phyloP scores from a whole-genome alignment of 306 rosid genomes.

The Prunus mira region DNA sequence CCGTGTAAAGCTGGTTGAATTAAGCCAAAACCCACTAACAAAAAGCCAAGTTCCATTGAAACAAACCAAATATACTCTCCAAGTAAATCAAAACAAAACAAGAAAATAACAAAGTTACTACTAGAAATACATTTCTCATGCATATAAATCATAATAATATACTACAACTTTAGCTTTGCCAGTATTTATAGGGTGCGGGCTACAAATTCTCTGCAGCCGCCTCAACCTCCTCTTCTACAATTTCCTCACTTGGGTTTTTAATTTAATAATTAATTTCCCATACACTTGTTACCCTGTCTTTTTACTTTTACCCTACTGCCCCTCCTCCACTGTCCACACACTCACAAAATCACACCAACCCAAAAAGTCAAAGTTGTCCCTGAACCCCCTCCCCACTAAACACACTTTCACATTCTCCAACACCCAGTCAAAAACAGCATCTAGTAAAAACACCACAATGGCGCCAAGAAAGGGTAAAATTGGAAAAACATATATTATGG shows the following conservation, averaged over 20 bases:
- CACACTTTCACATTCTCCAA: conserved; percentile 35
- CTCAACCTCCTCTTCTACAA: conserved; percentile 45
- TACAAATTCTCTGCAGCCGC: conserved; percentile 54
- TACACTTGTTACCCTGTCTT: background rate
- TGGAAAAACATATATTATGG: conserved; percentile 32
- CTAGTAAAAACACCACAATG: conserved; percentile 11
- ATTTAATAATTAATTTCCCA: conserved; percentile 5
- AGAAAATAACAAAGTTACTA: background rate
- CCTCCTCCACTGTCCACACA: background rate
- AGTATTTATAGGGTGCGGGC: conserved; percentile 60
- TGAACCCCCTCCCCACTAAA: background rate
- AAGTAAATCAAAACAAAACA: background rate
- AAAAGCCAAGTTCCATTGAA: conserved; percentile 4
- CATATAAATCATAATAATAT: conserved; percentile 14
- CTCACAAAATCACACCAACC: conserved; percentile 24
- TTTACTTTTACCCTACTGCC: background rate
- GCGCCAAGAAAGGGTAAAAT: conserved; percentile 31
- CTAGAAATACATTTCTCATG: conserved; percentile 6
- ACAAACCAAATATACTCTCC: conserved; percentile 15
- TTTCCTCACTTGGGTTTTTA: conserved; percentile 1
- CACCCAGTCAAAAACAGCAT: conserved; percentile 31
- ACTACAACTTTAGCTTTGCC: conserved; percentile 24
- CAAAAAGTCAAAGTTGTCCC: conserved; percentile 2
- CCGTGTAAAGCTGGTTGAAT: background rate
- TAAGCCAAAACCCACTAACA: too few relatives aligned